phyloP scores from a whole-genome alignment of 139 green algal genomes.

The Marvania coccoides region DNA sequence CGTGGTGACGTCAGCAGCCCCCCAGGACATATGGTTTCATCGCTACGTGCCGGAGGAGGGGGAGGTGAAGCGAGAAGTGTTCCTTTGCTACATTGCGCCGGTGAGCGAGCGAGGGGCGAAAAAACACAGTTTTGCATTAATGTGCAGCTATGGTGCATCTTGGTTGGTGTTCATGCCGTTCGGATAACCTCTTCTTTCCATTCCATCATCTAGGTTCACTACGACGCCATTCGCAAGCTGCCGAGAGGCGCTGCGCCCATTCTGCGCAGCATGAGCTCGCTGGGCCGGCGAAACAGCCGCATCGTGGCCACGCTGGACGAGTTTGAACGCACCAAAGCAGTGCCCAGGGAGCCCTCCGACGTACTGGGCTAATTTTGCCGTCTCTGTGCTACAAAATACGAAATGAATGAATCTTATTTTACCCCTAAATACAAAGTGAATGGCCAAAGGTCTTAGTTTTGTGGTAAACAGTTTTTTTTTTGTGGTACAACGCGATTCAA shows the following conservation, averaged over 20 bases:
- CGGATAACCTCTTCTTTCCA: not conserved
- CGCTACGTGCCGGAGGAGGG: constrained; percentile 32
- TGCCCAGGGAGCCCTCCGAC: not conserved
- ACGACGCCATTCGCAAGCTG: constrained; percentile 51
- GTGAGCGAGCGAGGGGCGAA: too few species aligned
- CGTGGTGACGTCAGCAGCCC: constrained; percentile 46
- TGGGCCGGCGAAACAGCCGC: not conserved
- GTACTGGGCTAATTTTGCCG: not conserved
- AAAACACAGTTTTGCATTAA: not conserved
- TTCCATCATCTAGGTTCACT: constrained; percentile 39
- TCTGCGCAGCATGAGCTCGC: not conserved
- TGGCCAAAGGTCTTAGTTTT: too few species aligned
- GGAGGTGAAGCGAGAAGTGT: constrained; percentile 38
- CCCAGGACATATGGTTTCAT: constrained; percentile 61
- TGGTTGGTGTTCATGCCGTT: not conserved
- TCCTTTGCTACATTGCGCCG: constrained; percentile 59
- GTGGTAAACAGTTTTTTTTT: too few species aligned
- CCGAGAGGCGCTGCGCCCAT: not conserved
- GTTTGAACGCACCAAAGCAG: not conserved
- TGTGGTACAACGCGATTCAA: not conserved
- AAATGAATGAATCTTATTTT: too few species aligned
- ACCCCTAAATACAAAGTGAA: too few species aligned
- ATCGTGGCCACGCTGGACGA: not conserved
- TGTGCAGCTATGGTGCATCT: not conserved
- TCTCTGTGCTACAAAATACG: too few species aligned